These are phyloP conservation scores for Allium cepa DNA, from an alignment of 106 monocot species.

Conservation along the genomic window DNA sequence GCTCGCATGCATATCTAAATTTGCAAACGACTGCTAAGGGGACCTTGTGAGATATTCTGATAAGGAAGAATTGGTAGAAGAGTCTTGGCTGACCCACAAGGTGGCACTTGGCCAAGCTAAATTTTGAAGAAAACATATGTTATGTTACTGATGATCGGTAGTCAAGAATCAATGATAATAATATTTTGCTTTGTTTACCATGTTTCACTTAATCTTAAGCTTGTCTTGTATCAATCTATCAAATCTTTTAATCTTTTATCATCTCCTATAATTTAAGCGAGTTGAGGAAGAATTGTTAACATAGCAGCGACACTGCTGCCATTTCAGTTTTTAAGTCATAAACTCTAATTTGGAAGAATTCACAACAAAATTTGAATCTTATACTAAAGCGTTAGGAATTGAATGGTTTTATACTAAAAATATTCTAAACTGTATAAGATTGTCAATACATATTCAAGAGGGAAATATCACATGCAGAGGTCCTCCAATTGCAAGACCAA, in stretches of 20 bases:
- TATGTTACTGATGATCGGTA: background rate
- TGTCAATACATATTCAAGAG: background rate
- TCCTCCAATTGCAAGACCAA: conserved; percentile 81
- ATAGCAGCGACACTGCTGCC: too few species aligned
- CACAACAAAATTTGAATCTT: too few species aligned
- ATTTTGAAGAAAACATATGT: background rate
- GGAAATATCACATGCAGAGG: conserved; percentile 52
- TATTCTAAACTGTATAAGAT: background rate
- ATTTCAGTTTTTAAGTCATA: too few species aligned
- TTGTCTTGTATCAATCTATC: too few species aligned
- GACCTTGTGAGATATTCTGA: conserved; percentile 77
- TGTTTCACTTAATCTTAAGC: too few species aligned
- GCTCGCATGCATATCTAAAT: conserved; percentile 5
- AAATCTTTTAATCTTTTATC: too few species aligned
- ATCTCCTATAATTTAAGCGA: too few species aligned
- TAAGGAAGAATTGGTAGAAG: conserved; percentile 81
- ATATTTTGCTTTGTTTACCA: background rate
- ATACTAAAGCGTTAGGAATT: too few species aligned
- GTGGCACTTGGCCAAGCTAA: conserved; percentile 66
- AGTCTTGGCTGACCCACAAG: conserved; percentile 60
- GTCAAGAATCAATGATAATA: background rate
- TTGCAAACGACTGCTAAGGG: conserved; percentile 70
- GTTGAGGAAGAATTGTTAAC: too few species aligned
- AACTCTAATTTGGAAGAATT: too few species aligned
- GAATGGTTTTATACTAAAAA: too few species aligned